Evolutionary conservation across 768 basidiomycete species (phyloP).

Genomic region (Gymnopilus dilepis): DNA sequence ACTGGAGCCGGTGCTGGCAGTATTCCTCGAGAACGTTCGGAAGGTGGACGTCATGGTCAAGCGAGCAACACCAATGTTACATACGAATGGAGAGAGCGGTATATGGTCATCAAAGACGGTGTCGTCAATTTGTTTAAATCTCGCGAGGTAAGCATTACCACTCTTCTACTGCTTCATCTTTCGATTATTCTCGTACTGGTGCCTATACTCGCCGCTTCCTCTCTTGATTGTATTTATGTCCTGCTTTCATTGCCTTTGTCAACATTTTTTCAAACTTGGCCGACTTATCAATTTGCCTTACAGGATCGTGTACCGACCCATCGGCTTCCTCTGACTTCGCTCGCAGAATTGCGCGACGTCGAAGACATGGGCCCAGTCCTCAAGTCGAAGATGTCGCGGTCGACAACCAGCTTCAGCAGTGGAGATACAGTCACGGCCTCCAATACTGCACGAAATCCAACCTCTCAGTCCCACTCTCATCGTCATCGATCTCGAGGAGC

Average conservation of each 20-base stretch:
- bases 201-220: background rate
- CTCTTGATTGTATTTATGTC: no score
- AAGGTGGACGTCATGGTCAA: no score
- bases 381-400: background rate
- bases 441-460: no score
- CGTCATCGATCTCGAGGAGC: background rate
- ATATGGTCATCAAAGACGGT: conserved; percentile 66
- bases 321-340: conserved; percentile 42
- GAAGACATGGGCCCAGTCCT: conserved; percentile 40
- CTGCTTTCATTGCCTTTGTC: no score
- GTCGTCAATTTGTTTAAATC: conserved; percentile 58
- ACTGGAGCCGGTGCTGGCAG: no score
- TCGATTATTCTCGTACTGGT: background rate
- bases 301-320: conserved; percentile 48
- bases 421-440: background rate
- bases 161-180: background rate
- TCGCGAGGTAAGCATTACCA: conserved; percentile 49
- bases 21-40: no score
- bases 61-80: no score
- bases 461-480: background rate
- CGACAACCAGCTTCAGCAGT: background rate
- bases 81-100: conserved; percentile 63
- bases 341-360: conserved; percentile 49
- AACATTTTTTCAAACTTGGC: no score
- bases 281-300: background rate